Conservation (phyloP, 495 filamentous ascomycete species). For the Daldinia bambusicola region DNA sequence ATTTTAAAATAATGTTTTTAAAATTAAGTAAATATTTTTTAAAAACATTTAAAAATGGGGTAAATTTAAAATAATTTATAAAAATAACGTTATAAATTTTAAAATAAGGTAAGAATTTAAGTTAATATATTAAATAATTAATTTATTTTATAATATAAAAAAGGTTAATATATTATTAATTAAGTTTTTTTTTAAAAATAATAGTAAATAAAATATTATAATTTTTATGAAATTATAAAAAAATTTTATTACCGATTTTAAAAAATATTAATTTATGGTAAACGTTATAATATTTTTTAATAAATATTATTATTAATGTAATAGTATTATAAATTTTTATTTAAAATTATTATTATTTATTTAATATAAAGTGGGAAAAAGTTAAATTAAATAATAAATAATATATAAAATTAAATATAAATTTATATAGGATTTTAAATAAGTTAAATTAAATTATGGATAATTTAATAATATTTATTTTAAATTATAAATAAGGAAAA, state of each 20-base stretch:
- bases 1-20: neutral
- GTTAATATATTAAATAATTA: constrained; percentile 4
- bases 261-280: constrained; percentile 7
- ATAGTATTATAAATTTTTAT: constrained; percentile 2
- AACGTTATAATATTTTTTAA: neutral
- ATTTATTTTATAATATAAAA: constrained; percentile 9
- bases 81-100: constrained; percentile 9
- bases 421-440: too few relatives aligned
- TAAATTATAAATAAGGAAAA: constrained; percentile 4
- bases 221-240: too few relatives aligned
- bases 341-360: neutral
- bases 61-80: neutral
- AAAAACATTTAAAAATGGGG: neutral
- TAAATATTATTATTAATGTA: neutral
- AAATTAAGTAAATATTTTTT: neutral
- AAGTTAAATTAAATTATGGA: neutral
- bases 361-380: neutral
- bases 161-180: too few relatives aligned
- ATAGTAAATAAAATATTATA: too few relatives aligned
- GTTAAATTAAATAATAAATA: constrained; percentile 7
- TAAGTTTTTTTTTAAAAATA: too few relatives aligned
- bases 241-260: constrained; percentile 1
- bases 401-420: constrained; percentile 17
- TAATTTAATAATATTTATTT: constrained; percentile 2
- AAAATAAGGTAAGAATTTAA: neutral